phyloP scores from a whole-genome alignment of 2,329 filamentous ascomycete species.

The Colletotrichum karsti region DNA sequence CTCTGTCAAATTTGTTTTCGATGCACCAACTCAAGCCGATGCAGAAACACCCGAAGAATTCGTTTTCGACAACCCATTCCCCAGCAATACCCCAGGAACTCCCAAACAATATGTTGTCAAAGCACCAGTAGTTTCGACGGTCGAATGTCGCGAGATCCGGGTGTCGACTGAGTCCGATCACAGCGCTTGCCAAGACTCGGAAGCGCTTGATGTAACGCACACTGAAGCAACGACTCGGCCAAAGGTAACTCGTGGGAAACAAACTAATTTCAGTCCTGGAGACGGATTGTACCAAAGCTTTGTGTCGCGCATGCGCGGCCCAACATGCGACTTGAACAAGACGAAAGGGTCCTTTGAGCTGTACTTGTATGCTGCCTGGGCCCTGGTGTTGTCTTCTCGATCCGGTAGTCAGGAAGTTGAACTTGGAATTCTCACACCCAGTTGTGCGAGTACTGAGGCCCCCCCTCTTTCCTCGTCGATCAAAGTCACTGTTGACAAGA shows the following conservation, averaged over 20 bases:
- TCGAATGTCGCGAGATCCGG: background rate
- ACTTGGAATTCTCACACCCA: background rate
- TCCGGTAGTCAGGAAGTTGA: background rate
- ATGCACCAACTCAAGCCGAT: background rate
- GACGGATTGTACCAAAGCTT: accelerated
- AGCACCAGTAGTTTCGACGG: background rate
- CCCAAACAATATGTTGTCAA: conserved; percentile 9
- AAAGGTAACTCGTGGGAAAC: background rate
- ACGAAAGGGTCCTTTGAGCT: background rate
- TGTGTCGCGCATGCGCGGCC: background rate
- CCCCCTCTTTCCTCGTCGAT: background rate
- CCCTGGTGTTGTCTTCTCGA: background rate
- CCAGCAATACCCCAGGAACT: background rate
- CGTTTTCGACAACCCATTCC: conserved; percentile 15
- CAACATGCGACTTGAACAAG: background rate
- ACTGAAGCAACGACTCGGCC: background rate
- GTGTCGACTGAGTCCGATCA: background rate
- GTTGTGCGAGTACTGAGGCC: accelerated
- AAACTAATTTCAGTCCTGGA: background rate
- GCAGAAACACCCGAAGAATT: background rate
- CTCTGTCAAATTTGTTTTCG: conserved; percentile 23
- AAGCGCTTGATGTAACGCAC: background rate
- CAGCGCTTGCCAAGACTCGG: background rate
- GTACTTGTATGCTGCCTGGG: conserved; percentile 1
- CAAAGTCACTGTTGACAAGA: background rate